phyloP scores from a whole-genome alignment of 2,329 filamentous ascomycete genomes.

The Diaporthe vaccinii region DNA sequence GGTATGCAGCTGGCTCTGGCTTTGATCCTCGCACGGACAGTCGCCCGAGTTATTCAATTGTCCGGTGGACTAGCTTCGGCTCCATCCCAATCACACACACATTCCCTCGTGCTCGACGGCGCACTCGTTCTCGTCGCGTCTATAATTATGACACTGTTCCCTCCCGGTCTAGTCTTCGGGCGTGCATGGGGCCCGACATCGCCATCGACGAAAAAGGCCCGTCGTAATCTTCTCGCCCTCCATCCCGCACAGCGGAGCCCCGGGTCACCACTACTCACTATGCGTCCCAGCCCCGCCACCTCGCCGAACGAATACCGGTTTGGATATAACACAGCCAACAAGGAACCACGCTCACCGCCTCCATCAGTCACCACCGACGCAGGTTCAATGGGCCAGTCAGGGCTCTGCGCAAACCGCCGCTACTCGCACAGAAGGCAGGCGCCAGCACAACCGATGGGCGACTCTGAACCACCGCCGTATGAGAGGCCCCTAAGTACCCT shows the following conservation, averaged over 20 bases:
- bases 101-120: slow-evolving; percentile 57
- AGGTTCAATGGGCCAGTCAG: background rate
- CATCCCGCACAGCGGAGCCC: slow-evolving; percentile 20
- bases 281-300: slow-evolving; percentile 7
- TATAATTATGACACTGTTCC: slow-evolving; percentile 52
- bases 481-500: slow-evolving; percentile 23
- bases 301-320: slow-evolving; percentile 5
- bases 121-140: slow-evolving; percentile 55
- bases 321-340: slow-evolving; percentile 5
- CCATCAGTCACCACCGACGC: slow-evolving; percentile 16
- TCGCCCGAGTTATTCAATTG: slow-evolving; percentile 57
- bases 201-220: slow-evolving; percentile 42
- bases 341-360: slow-evolving; percentile 29
- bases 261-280: background rate
- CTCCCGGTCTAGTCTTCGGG: slow-evolving; percentile 57
- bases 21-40: slow-evolving; percentile 57
- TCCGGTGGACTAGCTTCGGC: slow-evolving; percentile 51
- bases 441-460: slow-evolving; percentile 3
- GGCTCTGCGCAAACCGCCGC: slow-evolving; percentile 1
- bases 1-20: slow-evolving; percentile 53
- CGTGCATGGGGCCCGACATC: slow-evolving; percentile 57
- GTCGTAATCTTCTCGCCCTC: slow-evolving; percentile 1
- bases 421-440: slow-evolving; percentile 37
- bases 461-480: slow-evolving; percentile 29
- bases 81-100: slow-evolving; percentile 55